Conservation (phyloP, 169 alveolate species). For the Plasmodium gaboni region DNA sequence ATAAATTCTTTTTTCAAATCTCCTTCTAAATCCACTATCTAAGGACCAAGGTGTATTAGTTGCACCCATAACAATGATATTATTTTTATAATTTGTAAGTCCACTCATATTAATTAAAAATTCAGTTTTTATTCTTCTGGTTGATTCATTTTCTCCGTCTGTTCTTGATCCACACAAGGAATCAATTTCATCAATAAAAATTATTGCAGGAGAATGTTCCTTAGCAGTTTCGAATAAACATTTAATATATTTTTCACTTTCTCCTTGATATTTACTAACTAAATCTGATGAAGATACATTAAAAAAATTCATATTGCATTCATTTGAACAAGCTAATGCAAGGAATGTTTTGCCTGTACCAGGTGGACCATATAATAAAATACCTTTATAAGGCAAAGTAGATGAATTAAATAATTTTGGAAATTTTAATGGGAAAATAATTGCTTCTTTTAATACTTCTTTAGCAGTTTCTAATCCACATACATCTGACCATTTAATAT, state of each 20-base stretch:
- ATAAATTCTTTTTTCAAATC: constrained; percentile 97
- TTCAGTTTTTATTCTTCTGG: constrained; percentile 99
- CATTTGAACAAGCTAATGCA: constrained; percentile 99
- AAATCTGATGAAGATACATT: constrained; percentile 97
- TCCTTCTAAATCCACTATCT: constrained; percentile 98
- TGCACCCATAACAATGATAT: constrained; percentile 83
- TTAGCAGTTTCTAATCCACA: constrained; percentile 97
- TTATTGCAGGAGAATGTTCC: constrained; percentile 96
- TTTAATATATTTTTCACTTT: constrained; percentile 96
- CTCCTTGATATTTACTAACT: constrained; percentile 99
- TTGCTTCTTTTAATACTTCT: constrained; percentile 95
- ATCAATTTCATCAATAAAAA: constrained; percentile 99
- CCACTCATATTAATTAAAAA: constrained; percentile 99
- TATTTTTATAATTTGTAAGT: constrained; percentile 66
- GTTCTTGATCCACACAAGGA: constrained; percentile 95
- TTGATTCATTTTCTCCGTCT: constrained; percentile 98
- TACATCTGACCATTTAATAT: constrained; percentile 96
- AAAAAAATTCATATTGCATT: constrained; percentile 95
- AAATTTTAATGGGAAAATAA: constrained; percentile 94
- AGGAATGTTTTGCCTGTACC: constrained; percentile 99
- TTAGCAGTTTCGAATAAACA: constrained; percentile 97
- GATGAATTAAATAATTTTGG: constrained; percentile 95
- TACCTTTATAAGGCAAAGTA: constrained; percentile 73
- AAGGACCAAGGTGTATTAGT: constrained; percentile 97
- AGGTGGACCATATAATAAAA: constrained; percentile 92